Evolutionary conservation across 371 early-diverging fungal species (phyloP).

Genomic region (Funneliformis caledonium): DNA sequence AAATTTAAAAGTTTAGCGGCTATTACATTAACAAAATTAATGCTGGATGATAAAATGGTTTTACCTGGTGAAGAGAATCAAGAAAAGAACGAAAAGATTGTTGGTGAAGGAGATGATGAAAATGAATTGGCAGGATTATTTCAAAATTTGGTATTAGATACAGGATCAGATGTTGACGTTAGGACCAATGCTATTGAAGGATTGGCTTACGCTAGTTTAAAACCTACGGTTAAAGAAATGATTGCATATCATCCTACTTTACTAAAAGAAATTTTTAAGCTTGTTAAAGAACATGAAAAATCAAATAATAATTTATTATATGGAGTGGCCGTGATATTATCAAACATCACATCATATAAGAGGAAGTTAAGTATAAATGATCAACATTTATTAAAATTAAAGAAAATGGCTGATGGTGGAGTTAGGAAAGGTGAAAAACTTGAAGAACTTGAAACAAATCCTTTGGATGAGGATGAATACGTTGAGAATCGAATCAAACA

Average conservation of each 20-base stretch:
- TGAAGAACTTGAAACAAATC: conserved; percentile 46
- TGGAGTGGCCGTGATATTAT: conserved; percentile 71
- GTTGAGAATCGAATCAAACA: conserved; percentile 65
- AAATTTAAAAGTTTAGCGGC: conserved; percentile 65
- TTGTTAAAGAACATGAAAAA: conserved; percentile 54
- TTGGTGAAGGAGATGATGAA: conserved; percentile 13
- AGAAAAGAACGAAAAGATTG: not conserved
- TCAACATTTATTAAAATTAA: conserved; percentile 76
- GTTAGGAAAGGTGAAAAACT: conserved; percentile 46
- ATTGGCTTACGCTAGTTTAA: conserved; percentile 72
- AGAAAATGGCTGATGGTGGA: conserved; percentile 56
- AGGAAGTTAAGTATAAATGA: conserved; percentile 77
- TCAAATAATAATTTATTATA: conserved; percentile 57
- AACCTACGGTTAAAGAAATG: conserved; percentile 64
- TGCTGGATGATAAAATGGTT: conserved; percentile 44
- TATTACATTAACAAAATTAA: conserved; percentile 68
- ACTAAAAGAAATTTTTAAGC: conserved; percentile 57
- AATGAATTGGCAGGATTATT: conserved; percentile 47
- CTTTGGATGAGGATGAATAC: conserved; percentile 59
- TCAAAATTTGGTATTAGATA: conserved; percentile 49
- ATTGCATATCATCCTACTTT: conserved; percentile 61
- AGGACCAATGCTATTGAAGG: conserved; percentile 68
- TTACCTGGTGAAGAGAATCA: not conserved
- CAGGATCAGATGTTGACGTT: conserved; percentile 45
- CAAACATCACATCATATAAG: conserved; percentile 73